Base-by-base conservation (phyloP, 768 basidiomycete species). In the Steccherinum ochraceum region DNA sequence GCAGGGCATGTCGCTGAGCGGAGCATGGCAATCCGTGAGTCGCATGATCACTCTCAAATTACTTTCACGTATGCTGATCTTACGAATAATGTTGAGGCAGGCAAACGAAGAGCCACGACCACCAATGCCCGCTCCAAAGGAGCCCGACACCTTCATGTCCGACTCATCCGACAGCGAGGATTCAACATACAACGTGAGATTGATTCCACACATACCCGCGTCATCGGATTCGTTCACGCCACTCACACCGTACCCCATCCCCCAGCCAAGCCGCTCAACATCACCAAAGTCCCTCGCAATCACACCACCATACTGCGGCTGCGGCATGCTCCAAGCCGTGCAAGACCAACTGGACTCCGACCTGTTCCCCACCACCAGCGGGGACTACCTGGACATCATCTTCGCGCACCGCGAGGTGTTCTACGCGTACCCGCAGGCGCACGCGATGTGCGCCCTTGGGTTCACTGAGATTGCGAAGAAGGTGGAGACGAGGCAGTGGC, bases 351-450 rank as follows among this genome's bases (percentile, higher is more conserved):
- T 64, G 53, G 59, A 57, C 11, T 50, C 62, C 50, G 64, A 56
- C 45, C 58, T 52, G 5, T 67, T 72, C 52, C 65, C 67, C 58
- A 87, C 83, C 50, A 84, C 83, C 44, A 75, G 77, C 68, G 86
- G 86, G 58, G 85, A 78, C 52, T 90, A 88, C 61, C 77, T 90
- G 66, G 87, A 90, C 61, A 74, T 77, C 47, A 82, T 90, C 59
- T 86, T 88, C 67, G 80, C 81, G 0, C 87, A 90, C 69, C 85
- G 87, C 61, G 80, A 84, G 62, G 78, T 84, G 30, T 72, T 83
- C 54, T 70, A 67, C 55, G 77, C 82, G 10, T 82, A 72, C 60
- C 86, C 87, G 18, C 69, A 72, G 49, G 81, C 71, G 11, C 87
- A 89, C 69, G 65, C 54, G 52, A 76, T 78, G 25, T 89, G 87